phyloP scores from a whole-genome alignment of 768 basidiomycete species.

The Rhizopogon vesiculosus region DNA sequence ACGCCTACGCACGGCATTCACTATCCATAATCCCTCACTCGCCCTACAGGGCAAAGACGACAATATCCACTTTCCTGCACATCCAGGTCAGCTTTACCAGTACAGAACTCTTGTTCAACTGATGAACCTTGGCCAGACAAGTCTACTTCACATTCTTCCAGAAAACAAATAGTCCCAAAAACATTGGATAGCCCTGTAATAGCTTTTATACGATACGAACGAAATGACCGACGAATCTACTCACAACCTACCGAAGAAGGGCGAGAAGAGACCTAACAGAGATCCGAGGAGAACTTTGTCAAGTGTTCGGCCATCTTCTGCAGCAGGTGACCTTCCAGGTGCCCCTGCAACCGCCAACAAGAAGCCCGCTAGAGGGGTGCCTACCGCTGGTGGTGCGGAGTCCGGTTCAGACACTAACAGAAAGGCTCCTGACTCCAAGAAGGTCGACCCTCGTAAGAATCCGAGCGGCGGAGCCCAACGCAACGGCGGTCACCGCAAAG shows the following conservation, averaged over 20 bases:
- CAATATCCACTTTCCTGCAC: constrained; percentile 41
- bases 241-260: constrained; percentile 57
- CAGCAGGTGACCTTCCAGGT: constrained; percentile 37
- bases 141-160: constrained; percentile 16
- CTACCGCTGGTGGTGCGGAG: constrained; percentile 42
- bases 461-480: constrained; percentile 43
- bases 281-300: constrained; percentile 57
- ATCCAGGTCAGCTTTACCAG: constrained; percentile 35
- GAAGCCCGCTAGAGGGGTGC: constrained; percentile 33
- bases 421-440: constrained; percentile 52
- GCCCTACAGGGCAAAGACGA: constrained; percentile 89
- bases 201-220: constrained; percentile 59
- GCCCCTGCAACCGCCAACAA: constrained; percentile 67
- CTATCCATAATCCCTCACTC: constrained; percentile 62
- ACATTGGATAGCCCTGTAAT: constrained; percentile 32
- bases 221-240: constrained; percentile 83
- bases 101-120: not conserved
- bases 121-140: constrained; percentile 8
- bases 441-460: constrained; percentile 52
- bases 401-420: constrained; percentile 72
- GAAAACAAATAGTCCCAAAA: constrained; percentile 49
- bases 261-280: constrained; percentile 59
- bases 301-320: constrained; percentile 35
- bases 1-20: constrained; percentile 53
- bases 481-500: constrained; percentile 50